phyloP scores from a whole-genome alignment of 805 yeast genomes.

The Pichia thaimueangensis region DNA sequence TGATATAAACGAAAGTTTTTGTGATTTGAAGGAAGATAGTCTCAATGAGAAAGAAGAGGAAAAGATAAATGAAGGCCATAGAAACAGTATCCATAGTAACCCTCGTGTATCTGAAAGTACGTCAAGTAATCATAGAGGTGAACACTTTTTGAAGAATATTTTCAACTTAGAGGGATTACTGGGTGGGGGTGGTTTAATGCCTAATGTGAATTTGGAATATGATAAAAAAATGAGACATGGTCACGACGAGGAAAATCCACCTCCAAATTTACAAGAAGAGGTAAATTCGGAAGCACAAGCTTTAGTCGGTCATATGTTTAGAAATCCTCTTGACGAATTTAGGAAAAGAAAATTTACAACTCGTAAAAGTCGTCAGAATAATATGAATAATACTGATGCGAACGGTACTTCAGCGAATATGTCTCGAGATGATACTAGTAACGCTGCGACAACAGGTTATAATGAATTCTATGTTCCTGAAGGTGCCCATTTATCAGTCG shows the following conservation, averaged over 20 bases:
- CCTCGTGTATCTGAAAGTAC: neutral
- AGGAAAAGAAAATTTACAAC: slow-evolving; percentile 7
- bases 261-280: slow-evolving; percentile 24
- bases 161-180: slow-evolving; percentile 14
- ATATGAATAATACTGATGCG: neutral
- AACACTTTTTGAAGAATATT: slow-evolving; percentile 11
- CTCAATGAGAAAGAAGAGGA: neutral
- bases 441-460: neutral
- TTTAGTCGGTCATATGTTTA: slow-evolving; percentile 32
- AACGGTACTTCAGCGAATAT: neutral
- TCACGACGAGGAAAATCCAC: slow-evolving; percentile 17
- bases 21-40: neutral
- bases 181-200: slow-evolving; percentile 14
- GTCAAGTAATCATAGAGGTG: slow-evolving; percentile 1
- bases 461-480: slow-evolving; percentile 8
- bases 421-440: neutral
- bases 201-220: slow-evolving; percentile 7
- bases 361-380: too few relatives aligned
- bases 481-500: slow-evolving; percentile 9
- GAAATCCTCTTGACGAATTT: slow-evolving; percentile 22
- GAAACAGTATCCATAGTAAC: too few relatives aligned
- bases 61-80: neutral
- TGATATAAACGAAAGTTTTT: neutral
- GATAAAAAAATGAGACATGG: neutral
- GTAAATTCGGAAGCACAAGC: slow-evolving; percentile 51